Evolutionary conservation across 768 basidiomycete species (phyloP).

Genomic region (Agrocybe praecox): DNA sequence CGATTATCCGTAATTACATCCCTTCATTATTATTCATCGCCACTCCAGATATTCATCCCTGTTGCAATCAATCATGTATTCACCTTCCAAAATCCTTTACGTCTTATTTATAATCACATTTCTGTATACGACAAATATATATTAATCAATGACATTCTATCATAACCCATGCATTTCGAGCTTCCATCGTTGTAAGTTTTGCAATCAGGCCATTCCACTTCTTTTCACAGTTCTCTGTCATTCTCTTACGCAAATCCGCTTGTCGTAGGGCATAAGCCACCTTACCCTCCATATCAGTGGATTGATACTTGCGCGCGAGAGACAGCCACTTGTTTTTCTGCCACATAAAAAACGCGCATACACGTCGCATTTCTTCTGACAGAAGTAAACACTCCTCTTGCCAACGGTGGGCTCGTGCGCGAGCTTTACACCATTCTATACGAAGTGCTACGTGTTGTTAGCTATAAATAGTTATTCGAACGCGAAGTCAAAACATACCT

Average conservation of each 20-base stretch:
- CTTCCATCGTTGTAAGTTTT: neutral
- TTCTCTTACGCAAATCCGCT: neutral
- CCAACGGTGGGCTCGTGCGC: conserved; percentile 32
- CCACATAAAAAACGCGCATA: conserved; percentile 19
- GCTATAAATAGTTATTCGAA: neutral
- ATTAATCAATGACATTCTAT: neutral
- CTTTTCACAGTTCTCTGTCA: neutral
- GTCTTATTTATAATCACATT: too few species aligned
- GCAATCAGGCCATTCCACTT: neutral
- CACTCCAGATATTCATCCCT: too few species aligned
- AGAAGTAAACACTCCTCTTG: conserved; percentile 35
- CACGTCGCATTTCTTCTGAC: conserved; percentile 34
- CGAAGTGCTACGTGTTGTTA: conserved; percentile 22
- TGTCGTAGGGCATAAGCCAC: conserved; percentile 21
- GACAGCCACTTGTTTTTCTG: conserved; percentile 17
- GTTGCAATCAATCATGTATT: too few species aligned
- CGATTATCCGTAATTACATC: too few species aligned
- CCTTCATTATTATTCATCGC: too few species aligned
- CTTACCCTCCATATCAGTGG: conserved; percentile 8
- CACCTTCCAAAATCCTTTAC: too few species aligned
- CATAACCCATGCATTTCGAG: neutral
- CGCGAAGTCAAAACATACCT: conserved; percentile 6
- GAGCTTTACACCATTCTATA: conserved; percentile 31
- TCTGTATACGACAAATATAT: too few species aligned
- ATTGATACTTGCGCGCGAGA: neutral